These are phyloP conservation scores for Mortierella sp. DNA, from an alignment of 371 early-diverging fungal species.

Conservation along the genomic window DNA sequence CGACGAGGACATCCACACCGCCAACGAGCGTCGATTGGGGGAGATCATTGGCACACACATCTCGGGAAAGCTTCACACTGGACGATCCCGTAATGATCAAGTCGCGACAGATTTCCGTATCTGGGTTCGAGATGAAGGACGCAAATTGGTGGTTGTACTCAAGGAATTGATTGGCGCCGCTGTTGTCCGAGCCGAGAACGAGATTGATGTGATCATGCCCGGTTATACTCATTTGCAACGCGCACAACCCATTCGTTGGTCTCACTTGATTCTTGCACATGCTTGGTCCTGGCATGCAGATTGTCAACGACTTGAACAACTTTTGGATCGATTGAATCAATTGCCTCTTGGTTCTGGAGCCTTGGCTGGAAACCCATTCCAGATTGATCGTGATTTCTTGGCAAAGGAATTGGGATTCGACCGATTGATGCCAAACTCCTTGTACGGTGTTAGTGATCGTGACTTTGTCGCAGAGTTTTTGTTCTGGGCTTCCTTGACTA, in stretches of 20 bases:
- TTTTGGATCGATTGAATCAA: conserved; percentile 83
- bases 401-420: conserved; percentile 91
- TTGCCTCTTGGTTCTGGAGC: conserved; percentile 96
- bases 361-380: conserved; percentile 97
- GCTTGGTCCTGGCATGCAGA: conserved; percentile 94
- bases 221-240: conserved; percentile 98
- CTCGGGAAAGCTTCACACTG: conserved; percentile 97
- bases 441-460: conserved; percentile 93
- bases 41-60: conserved; percentile 90
- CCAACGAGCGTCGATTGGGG: conserved; percentile 95
- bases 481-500: conserved; percentile 89
- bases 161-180: conserved; percentile 81
- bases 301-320: conserved; percentile 84
- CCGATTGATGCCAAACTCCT: conserved; percentile 86
- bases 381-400: conserved; percentile 90
- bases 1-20: conserved; percentile 99
- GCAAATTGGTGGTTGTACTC: conserved; percentile 69
- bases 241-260: conserved; percentile 98
- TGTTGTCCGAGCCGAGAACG: conserved; percentile 85
- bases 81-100: conserved; percentile 95
- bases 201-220: conserved; percentile 94
- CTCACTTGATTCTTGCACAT: conserved; percentile 89
- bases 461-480: conserved; percentile 97
- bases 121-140: conserved; percentile 90
- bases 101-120: conserved; percentile 98